phyloP scores from a whole-genome alignment of 2,329 filamentous ascomycete genomes.

The Pyrenochaeta sp. region DNA sequence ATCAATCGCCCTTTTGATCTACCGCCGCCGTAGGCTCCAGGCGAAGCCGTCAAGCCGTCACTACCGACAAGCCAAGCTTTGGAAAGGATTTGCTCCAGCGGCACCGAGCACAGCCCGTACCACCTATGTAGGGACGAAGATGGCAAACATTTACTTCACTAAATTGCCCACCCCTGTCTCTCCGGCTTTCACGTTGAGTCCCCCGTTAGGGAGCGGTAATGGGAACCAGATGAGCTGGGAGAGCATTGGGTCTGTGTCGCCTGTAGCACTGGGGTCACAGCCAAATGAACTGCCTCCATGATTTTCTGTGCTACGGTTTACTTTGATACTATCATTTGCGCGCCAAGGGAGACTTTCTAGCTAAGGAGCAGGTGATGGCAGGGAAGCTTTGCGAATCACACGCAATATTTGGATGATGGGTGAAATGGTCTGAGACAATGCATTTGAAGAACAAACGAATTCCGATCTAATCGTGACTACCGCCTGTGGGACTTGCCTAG shows the following conservation, averaged over 20 bases:
- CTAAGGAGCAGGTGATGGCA: neutral
- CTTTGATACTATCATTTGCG: neutral
- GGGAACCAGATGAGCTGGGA: neutral
- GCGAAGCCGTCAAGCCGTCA: conserved; percentile 7
- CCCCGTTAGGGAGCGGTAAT: neutral
- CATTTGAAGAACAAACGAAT: too few species aligned
- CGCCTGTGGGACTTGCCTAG: too few species aligned
- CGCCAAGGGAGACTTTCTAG: neutral
- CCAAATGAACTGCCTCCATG: neutral
- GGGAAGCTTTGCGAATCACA: neutral
- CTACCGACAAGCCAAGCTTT: conserved; percentile 21
- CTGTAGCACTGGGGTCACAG: neutral
- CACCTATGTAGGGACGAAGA: conserved; percentile 10
- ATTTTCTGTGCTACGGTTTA: neutral
- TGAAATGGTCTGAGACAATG: neutral
- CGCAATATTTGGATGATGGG: neutral
- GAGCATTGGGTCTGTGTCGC: neutral
- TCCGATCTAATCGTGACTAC: too few species aligned
- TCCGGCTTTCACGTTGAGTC: conserved; percentile 6
- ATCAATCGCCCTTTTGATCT: conserved; percentile 14
- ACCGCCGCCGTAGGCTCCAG: conserved; percentile 12
- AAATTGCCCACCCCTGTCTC: conserved; percentile 20
- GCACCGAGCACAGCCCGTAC: conserved; percentile 16
- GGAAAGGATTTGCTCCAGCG: conserved; percentile 29
- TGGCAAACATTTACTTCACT: conserved; percentile 16